These are phyloP conservation scores for Fusarium zealandicum DNA, from an alignment of 2,329 filamentous ascomycete genomes.

Conservation along the genomic window DNA sequence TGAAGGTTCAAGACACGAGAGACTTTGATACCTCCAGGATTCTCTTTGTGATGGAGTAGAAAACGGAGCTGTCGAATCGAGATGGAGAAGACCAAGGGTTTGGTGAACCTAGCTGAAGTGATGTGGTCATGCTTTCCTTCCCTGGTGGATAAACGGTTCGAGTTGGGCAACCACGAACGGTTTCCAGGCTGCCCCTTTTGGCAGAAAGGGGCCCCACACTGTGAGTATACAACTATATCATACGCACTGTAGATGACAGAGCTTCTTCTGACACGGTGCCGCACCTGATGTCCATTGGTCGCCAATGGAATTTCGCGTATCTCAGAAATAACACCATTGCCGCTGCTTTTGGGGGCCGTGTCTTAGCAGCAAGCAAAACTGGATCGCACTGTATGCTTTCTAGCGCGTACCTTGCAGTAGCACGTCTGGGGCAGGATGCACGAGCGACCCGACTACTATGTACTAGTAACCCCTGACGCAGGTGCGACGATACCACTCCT, in stretches of 20 bases:
- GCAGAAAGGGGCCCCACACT: conserved; percentile 14
- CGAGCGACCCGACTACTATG: no score
- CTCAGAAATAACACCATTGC: conserved; percentile 20
- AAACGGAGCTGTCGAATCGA: conserved; percentile 13
- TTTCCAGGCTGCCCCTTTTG: conserved; percentile 31
- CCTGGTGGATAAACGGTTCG: conserved; percentile 20
- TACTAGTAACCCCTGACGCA: conserved; percentile 33
- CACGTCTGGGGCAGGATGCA: conserved; percentile 6
- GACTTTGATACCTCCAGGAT: background rate
- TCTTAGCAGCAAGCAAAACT: conserved; percentile 8
- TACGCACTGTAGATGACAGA: background rate
- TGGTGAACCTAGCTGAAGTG: conserved; percentile 15
- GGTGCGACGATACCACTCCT: conserved; percentile 29
- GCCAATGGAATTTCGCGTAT: conserved; percentile 21
- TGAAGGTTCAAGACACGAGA: background rate
- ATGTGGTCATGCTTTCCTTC: conserved; percentile 24
- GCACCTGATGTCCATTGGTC: background rate
- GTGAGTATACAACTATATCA: background rate
- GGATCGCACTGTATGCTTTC: conserved; percentile 8
- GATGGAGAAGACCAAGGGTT: conserved; percentile 6
- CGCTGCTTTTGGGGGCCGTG: conserved; percentile 35
- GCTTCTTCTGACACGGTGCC: background rate
- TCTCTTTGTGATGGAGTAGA: conserved; percentile 11
- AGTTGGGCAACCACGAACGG: conserved; percentile 27
- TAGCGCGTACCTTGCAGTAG: conserved; percentile 43